phyloP scores from a whole-genome alignment of 805 yeast genomes.

The Starmera dryadoides region DNA sequence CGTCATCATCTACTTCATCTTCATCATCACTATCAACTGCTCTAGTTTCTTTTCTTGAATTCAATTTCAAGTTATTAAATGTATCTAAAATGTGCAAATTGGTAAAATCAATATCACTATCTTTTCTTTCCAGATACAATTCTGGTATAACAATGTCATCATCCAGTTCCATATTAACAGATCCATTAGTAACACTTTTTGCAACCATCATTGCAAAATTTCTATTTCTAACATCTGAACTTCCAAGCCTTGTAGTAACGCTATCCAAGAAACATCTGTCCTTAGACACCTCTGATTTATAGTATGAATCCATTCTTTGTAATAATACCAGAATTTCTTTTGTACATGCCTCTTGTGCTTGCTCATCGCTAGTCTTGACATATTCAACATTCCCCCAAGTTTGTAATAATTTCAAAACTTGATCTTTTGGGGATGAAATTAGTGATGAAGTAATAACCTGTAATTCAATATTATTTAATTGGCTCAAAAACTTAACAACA shows the following conservation, averaged over 20 bases:
- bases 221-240: conserved; percentile 38
- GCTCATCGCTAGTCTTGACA: conserved; percentile 32
- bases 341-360: conserved; percentile 41
- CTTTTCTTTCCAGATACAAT: conserved; percentile 1
- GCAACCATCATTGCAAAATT: conserved; percentile 52
- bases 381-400: conserved; percentile 30
- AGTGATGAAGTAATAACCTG: conserved; percentile 6
- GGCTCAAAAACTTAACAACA: conserved; percentile 3
- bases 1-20: conserved; percentile 21
- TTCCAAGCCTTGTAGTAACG: conserved; percentile 47
- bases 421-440: conserved; percentile 3
- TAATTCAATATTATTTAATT: conserved; percentile 4
- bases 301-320: conserved; percentile 13
- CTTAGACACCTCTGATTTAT: conserved; percentile 24
- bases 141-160: conserved; percentile 11
- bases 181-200: conserved; percentile 30
- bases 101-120: conserved; percentile 8
- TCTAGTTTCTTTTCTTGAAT: conserved; percentile 5
- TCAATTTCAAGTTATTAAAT: conserved; percentile 5
- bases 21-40: conserved; percentile 21
- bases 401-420: conserved; percentile 7
- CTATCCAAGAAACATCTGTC: conserved; percentile 36
- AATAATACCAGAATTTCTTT: conserved; percentile 35
- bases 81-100: background rate
- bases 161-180: conserved; percentile 22